A percentile compares a stretch with the other conserved stretches of the same genome.
Conservation (phyloP, 345 rosid species). For the Eucalyptus tenuipes region DNA sequence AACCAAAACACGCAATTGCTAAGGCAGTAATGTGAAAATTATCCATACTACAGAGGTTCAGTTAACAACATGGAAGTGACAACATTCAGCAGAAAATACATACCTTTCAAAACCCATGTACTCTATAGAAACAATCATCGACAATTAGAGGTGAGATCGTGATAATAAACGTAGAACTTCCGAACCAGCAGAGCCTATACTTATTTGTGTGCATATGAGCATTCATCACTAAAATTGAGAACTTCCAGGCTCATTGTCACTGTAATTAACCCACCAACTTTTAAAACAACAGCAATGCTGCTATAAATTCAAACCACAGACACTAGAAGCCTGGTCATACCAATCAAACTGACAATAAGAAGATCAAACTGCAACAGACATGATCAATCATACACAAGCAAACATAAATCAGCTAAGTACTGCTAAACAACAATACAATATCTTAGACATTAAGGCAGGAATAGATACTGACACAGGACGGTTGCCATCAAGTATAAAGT, state of each 20-base stretch:
- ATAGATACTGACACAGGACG: background rate
- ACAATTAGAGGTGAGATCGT: background rate
- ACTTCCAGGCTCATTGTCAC: background rate
- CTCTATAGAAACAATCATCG: background rate
- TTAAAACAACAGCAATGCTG: background rate
- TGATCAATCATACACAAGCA: background rate
- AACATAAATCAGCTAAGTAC: background rate
- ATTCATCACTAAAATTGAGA: background rate
- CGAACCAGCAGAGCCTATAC: background rate
- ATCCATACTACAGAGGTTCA: background rate
- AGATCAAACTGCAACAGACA: background rate
- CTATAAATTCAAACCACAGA: background rate
- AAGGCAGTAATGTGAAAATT: background rate
- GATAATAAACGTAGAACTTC: background rate
- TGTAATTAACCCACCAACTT: background rate
- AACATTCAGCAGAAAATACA: background rate
- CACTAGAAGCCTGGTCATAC: background rate
- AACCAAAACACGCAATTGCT: background rate
- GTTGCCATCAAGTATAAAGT: slow-evolving; percentile 35
- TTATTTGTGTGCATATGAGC: background rate
- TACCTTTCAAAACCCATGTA: background rate
- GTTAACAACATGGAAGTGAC: background rate
- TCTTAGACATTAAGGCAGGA: background rate
- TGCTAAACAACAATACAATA: background rate
- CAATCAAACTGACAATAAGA: background rate